These are phyloP conservation scores for Saprolegnia parasitica DNA, from an alignment of 352 stramenopile genomes.

Conservation along the genomic window DNA sequence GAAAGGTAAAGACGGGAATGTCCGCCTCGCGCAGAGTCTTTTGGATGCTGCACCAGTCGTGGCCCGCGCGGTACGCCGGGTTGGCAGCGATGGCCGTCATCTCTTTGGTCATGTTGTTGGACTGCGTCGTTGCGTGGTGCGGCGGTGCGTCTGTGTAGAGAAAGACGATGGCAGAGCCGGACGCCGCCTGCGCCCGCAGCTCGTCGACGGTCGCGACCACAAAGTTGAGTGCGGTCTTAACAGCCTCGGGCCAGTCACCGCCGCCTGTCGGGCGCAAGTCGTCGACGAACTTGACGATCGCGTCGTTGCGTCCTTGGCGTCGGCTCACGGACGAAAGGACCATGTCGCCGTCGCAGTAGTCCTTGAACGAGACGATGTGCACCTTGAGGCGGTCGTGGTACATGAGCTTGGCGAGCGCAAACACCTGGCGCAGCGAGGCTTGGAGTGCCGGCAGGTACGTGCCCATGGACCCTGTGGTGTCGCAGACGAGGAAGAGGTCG, in stretches of 20 bases:
- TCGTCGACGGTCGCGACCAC: not conserved
- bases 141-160: constrained; percentile 26
- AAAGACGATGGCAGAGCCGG: constrained; percentile 2
- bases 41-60: constrained; percentile 19
- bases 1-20: constrained; percentile 11
- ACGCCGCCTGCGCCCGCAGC: not conserved
- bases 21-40: constrained; percentile 3
- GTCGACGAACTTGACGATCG: not conserved
- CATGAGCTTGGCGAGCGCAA: not conserved
- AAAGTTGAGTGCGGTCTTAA: constrained; percentile 26
- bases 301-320: constrained; percentile 7
- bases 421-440: constrained; percentile 1
- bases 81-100: not conserved
- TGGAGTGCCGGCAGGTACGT: not conserved
- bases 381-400: constrained; percentile 18
- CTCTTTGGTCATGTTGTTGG: constrained; percentile 4
- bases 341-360: constrained; percentile 21
- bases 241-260: constrained; percentile 19
- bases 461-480: constrained; percentile 28
- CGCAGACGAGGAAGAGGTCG: constrained; percentile 25
- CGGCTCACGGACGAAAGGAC: not conserved
- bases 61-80: constrained; percentile 8
- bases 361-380: constrained; percentile 23
- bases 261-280: not conserved
- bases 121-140: constrained; percentile 15